Evolutionary conservation across 495 filamentous ascomycete genomes (phyloP), one percentile per base, ranked within the genome.

Genomic region (Pyronema omphalodes): DNA sequence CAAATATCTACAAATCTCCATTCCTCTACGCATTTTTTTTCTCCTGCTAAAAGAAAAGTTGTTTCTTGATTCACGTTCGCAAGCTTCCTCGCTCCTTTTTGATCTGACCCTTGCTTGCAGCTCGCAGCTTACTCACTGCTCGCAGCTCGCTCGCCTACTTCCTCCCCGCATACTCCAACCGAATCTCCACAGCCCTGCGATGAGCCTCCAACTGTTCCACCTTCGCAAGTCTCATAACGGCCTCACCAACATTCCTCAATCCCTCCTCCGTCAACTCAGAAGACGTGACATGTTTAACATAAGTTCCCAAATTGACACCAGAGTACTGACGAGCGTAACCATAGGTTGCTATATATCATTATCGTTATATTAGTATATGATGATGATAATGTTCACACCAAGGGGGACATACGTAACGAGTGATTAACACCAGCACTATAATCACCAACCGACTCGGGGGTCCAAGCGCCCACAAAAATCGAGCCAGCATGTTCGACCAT

Each of bases 361-460:
- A 33, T n/a, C 23, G 15, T 19, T 55, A 63, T 65, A 66, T 62
- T 19, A 51, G 14, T 39, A 44, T 47, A 43, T 54, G 55, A 35
- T 3, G n/a, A n/a, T n/a, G n/a, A n/a, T n/a, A n/a, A n/a, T n/a
- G n/a, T n/a, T n/a, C n/a, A 29, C 23, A 29, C 41, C 33, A 37
- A 2, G 44, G 19, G 1, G 48, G 54, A 82, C 84, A 77, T 80
- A 94, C 88, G 91, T 58, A 98, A 69, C 37, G 85, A 89, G 70
- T 98, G 91, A 69, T 98, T 98, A 8, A 95, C 88, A 60, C 91
- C 91, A 15, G 93, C 91, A 49, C 86, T 93, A 70, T 98, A 98
- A 66, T 98, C 91, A 18, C 91, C 91, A 12, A 98, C 91, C 60
- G 82, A 88, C 70, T 98, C 91, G 0, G 91, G 91, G 1, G 91